Evolutionary conservation across 176 grass and related monocot genomes (phyloP).

Genomic region (Eleusine indica): DNA sequence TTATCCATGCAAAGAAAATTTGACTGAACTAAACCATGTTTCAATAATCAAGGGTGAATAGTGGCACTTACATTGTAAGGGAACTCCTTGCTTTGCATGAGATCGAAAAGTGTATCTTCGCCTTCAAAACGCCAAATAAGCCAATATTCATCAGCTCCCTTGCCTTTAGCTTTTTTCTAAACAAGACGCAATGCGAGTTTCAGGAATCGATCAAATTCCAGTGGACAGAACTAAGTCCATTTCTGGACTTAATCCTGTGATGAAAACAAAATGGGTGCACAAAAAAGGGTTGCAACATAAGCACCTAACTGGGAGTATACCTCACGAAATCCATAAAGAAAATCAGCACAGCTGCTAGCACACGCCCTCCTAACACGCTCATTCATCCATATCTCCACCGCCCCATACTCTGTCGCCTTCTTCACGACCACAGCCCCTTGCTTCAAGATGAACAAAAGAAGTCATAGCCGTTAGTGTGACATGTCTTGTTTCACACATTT

Average conservation of each 20-base stretch:
- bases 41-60: not conserved
- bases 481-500: not conserved
- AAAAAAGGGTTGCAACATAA: conserved; percentile 21
- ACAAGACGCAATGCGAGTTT: conserved; percentile 4
- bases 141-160: conserved; percentile 84
- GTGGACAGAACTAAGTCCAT: not conserved
- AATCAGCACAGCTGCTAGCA: conserved; percentile 84
- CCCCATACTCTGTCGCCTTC: conserved; percentile 97
- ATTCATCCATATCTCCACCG: conserved; percentile 99
- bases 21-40: not conserved
- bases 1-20: conserved; percentile 6
- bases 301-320: conserved; percentile 36
- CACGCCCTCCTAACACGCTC: conserved; percentile 87
- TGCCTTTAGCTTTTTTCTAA: conserved; percentile 86
- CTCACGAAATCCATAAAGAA: conserved; percentile 92
- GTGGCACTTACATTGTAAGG: conserved; percentile 90
- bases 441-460: conserved; percentile 52
- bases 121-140: conserved; percentile 93
- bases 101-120: conserved; percentile 76
- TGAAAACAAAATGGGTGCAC: not conserved
- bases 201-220: not conserved
- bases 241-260: not conserved
- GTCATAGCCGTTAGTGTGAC: not conserved
- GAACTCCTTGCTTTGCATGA: conserved; percentile 96
- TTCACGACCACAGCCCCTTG: conserved; percentile 89